A percentile compares a stretch with the other conserved stretches of the same genome.
Evolutionary conservation across 106 monocot species (phyloP).

Genomic region (Dendrobium nobile): DNA sequence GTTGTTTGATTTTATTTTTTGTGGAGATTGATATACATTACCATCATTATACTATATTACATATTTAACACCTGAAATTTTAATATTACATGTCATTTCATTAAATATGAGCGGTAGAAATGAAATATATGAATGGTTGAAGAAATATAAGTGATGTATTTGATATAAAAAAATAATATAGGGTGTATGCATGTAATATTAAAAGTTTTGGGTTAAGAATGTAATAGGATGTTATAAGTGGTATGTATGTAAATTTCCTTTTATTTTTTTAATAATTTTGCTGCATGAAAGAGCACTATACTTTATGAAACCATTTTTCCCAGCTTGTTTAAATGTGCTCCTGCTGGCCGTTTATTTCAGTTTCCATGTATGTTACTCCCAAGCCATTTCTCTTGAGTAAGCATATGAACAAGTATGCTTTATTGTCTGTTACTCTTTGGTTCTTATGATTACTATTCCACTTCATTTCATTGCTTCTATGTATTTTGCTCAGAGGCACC

Average conservation of each 20-base stretch:
- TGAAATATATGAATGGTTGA: too few species aligned
- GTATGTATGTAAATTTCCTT: too few species aligned
- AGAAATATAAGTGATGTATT: too few species aligned
- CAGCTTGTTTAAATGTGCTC: constrained; percentile 89
- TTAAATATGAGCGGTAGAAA: background rate
- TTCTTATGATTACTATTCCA: background rate
- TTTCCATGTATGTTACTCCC: constrained; percentile 78
- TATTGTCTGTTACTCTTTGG: background rate
- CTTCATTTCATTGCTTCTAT: constrained; percentile 11
- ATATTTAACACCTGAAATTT: too few species aligned
- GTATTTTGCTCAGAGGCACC: constrained; percentile 64
- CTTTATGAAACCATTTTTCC: constrained; percentile 7
- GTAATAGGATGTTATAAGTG: too few species aligned
- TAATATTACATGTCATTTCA: too few species aligned
- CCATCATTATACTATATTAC: background rate
- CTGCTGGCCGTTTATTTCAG: constrained; percentile 77
- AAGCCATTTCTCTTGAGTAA: constrained; percentile 59
- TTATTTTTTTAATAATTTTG: background rate
- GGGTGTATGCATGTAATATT: too few species aligned
- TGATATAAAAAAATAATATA: too few species aligned
- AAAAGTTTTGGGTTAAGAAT: too few species aligned
- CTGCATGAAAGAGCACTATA: background rate
- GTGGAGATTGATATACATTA: background rate
- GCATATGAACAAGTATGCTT: constrained; percentile 33
- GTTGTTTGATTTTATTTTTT: constrained; percentile 25